These are phyloP conservation scores for Aspergillus funiculosus DNA, from an alignment of 495 filamentous ascomycete species.

Conservation along the genomic window DNA sequence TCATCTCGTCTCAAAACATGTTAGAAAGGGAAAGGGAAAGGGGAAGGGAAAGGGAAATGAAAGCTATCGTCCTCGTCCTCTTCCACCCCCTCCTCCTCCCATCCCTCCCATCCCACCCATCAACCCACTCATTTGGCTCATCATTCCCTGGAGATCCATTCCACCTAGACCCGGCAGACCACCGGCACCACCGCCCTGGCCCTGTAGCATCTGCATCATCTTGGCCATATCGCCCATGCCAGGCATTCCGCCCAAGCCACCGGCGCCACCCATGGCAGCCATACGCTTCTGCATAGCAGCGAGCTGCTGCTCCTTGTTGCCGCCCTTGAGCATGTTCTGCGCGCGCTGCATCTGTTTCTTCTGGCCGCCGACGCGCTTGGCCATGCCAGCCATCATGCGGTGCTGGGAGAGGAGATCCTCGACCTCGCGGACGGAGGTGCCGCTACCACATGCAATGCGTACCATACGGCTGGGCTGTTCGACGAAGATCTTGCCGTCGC, in stretches of 20 bases:
- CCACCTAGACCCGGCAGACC: constrained; percentile 53
- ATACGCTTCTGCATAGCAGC: constrained; percentile 96
- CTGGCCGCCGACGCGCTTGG: constrained; percentile 94
- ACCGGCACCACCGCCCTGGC: constrained; percentile 42
- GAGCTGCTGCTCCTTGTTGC: constrained; percentile 86
- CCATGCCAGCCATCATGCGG: constrained; percentile 98
- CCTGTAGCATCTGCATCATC: constrained; percentile 72
- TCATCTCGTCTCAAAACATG: constrained; percentile 1
- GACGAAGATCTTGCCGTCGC: constrained; percentile 89
- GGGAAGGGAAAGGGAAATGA: not conserved
- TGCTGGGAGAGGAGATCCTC: constrained; percentile 97
- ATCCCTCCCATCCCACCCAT: constrained; percentile 52
- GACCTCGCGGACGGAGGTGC: constrained; percentile 88
- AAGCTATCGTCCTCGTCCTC: constrained; percentile 35
- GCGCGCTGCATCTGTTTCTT: constrained; percentile 96
- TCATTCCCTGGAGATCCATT: constrained; percentile 79
- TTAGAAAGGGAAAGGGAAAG: not conserved
- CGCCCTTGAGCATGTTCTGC: constrained; percentile 82
- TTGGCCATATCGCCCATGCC: constrained; percentile 74
- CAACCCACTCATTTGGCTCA: constrained; percentile 74
- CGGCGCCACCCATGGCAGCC: constrained; percentile 81
- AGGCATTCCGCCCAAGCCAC: constrained; percentile 51
- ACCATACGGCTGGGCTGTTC: constrained; percentile 94
- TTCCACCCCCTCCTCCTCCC: constrained; percentile 34
- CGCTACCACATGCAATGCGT: constrained; percentile 79